Evolutionary conservation across 768 basidiomycete genomes (phyloP).

Genomic region (Tulasnella sp.): DNA sequence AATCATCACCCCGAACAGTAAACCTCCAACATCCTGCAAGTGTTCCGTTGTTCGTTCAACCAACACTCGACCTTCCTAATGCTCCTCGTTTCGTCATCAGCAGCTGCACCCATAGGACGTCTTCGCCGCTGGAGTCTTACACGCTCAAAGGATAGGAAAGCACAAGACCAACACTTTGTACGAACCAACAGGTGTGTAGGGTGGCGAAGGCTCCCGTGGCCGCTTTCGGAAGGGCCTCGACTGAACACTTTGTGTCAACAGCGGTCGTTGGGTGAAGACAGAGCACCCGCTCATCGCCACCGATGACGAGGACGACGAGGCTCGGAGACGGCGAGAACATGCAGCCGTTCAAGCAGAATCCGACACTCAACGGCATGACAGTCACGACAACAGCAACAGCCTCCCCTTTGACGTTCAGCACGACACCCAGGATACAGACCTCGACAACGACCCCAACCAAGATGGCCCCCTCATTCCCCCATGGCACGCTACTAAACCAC

Average conservation of each 20-base stretch:
- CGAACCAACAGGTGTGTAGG: slow-evolving; percentile 19
- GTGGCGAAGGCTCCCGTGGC: not conserved
- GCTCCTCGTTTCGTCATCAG: not conserved
- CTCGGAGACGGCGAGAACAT: slow-evolving; percentile 22
- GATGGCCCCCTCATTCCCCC: slow-evolving; percentile 20
- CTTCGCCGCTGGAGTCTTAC: slow-evolving; percentile 21
- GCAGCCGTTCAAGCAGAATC: not conserved
- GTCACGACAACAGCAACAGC: not conserved
- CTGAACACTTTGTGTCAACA: slow-evolving; percentile 8
- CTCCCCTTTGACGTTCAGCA: slow-evolving; percentile 16
- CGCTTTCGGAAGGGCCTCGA: not conserved
- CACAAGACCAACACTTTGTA: slow-evolving; percentile 15
- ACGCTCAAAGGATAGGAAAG: slow-evolving; percentile 23
- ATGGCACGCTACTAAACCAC: slow-evolving; percentile 19
- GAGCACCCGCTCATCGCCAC: slow-evolving; percentile 20
- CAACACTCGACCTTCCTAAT: not conserved
- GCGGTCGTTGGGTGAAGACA: slow-evolving; percentile 24
- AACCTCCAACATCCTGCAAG: slow-evolving; percentile 15
- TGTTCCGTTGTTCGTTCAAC: slow-evolving; percentile 8
- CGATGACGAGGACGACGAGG: slow-evolving; percentile 25
- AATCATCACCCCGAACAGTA: not conserved
- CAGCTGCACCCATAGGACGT: slow-evolving; percentile 18
- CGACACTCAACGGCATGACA: not conserved
- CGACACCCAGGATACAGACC: not conserved
- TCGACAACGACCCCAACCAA: slow-evolving; percentile 11